Base-by-base conservation (phyloP, 164 flowering plant genomes). In the Magnolia sinica region DNA sequence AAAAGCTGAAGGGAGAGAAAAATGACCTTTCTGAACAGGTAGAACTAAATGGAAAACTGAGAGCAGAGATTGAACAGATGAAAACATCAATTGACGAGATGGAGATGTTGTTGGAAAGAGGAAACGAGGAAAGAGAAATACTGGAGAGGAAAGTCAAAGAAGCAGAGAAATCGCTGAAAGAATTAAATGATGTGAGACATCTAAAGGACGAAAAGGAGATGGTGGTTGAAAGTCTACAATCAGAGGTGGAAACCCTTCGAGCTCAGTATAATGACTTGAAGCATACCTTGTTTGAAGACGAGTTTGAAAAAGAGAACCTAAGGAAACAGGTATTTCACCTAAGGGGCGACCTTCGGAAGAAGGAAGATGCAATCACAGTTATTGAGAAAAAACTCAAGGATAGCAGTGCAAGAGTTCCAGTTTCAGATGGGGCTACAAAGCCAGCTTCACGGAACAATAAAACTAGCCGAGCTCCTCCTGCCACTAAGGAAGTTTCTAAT, bases 381-480 rank as follows among this genome's bases (percentile, higher is more conserved):
- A 31, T 82, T 19, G 93, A 91, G 83, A 91, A 91, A 87, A 88
- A 88, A 83, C 80, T 90, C 75, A 89, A 86, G 80, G 90, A 91
- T 73, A 67, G 73, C 71, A 85, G 67, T n/a, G 78, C 74, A 51
- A 84, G 82, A 50, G 70, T 70, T 13, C 23, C 74, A 68, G 74
- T 70, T 71, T 80, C 81, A 22, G 88, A 87, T 69, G 88, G 85
- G 65, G 59, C 72, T 67, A 27, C 79, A 24, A 86, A 85, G 73
- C 51, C 81, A 63, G 64, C 68, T 66, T 70, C 75, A 31, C 85
- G 82, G 72, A 86, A 79, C 82, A 86, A 83, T 58, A 88, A 85
- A 74, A 50, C 82, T 52, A 70, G 73, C 8, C 76, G 81, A 22
- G 74, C 58, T 76, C 68, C 85, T 80, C 86, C 74, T 72, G 85